Evolutionary conservation across 345 rosid species (phyloP), one percentile per base, ranked within the genome.

Genomic region (Geranium rotundifolium): DNA sequence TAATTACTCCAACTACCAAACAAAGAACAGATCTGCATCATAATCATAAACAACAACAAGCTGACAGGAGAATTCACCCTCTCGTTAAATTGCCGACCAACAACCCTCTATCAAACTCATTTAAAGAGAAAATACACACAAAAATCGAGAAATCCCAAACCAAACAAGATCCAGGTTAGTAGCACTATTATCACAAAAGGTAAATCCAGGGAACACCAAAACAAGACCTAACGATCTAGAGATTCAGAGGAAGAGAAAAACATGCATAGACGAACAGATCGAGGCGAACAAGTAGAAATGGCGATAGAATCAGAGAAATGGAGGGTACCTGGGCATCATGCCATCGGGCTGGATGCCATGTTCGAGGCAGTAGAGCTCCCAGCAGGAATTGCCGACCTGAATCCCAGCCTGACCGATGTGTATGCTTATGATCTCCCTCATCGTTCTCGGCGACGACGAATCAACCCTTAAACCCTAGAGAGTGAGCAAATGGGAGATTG

Each of bases 401-500:
- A 83, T 83, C 63, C 87, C 87, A 4, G 85, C 87, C 63, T 83
- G 87, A 1, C 87, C 87, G 13, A 83, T 83, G 69, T 83, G 87
- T 59, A 83, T 72, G 68, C 87, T 83, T 5, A 83, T 83, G 57
- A 83, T 80, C 59, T 83, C 87, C 66, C 87, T 78, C 87, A 83
- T 82, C 31, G 54, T 19, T n/a, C 62, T 41, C 50, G 50, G 10
- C 41, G 41, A 8, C 41, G 41, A 34, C 41, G 8, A 34, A 34
- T 8, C 41, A 4, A 34, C 41, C 4, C 5, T 41, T 13, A 41
- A 41, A 41, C 50, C 50, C 50, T 41, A 41, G 10, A 41, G 50
- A 6, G n/a, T n/a, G n/a, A n/a, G n/a, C n/a, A n/a, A n/a, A n/a
- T n/a, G n/a, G n/a, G n/a, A n/a, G n/a, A n/a, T n/a, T n/a, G n/a